A percentile compares a stretch with the other conserved stretches of the same genome.
These are phyloP conservation scores for Aeschynomene evenia DNA, from an alignment of 306 rosid species.

Conservation along the genomic window DNA sequence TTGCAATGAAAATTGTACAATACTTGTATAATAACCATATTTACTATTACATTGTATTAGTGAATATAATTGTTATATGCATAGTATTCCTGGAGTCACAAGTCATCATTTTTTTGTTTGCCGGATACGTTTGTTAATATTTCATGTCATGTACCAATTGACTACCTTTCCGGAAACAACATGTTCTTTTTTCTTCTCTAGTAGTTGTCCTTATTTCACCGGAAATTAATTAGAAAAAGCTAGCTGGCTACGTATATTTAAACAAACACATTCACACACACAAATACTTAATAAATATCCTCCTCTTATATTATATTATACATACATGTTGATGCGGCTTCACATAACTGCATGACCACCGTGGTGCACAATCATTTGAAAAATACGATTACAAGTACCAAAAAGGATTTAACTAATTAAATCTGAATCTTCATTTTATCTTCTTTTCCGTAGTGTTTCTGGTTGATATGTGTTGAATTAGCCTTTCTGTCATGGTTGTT, in stretches of 20 bases:
- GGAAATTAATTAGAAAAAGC: neutral
- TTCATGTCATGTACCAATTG: neutral
- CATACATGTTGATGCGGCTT: constrained; percentile 1
- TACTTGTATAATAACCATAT: too few relatives aligned
- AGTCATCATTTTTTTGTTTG: neutral
- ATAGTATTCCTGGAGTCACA: too few relatives aligned
- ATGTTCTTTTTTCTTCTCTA: constrained; percentile 11
- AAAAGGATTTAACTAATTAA: neutral
- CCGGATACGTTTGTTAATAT: constrained; percentile 8
- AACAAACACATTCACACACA: too few relatives aligned
- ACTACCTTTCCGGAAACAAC: constrained; percentile 16
- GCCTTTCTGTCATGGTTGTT: neutral
- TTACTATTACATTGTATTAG: too few relatives aligned
- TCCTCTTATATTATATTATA: neutral
- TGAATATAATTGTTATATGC: too few relatives aligned
- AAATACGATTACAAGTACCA: neutral
- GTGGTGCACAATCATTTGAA: neutral
- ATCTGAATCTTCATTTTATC: neutral
- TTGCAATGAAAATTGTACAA: too few relatives aligned
- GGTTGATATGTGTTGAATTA: neutral
- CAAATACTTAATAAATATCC: neutral
- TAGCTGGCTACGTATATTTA: constrained; percentile 19
- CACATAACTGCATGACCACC: constrained; percentile 19
- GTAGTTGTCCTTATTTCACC: neutral
- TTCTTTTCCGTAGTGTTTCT: neutral